Evolutionary conservation across 225 moss, liverwort and hornwort species (phyloP), one percentile per base, ranked within the genome.

Genomic region (Pseudisothecium myosuroides): DNA sequence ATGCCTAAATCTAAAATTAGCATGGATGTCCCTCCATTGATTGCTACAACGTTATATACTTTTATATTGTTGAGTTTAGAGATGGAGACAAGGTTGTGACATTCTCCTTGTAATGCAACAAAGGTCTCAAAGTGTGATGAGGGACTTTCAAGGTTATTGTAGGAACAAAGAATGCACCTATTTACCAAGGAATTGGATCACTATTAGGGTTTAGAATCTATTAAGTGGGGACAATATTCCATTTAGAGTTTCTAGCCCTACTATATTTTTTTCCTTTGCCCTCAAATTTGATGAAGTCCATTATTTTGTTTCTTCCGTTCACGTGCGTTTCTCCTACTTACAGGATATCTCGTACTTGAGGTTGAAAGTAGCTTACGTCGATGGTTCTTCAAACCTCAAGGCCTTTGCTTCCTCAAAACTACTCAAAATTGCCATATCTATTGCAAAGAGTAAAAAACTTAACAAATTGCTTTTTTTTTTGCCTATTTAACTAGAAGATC

Each of bases 331-430:
- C 3, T 41, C 0, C 9, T 41, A 41, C 1, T 41, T 41, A 8
- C 27, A 0, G 8, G 1, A 41, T 26, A 26, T 71, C 24, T 71
- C 14, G 41, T 14, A 71, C 1, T 5, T 0, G 5, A 41, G 15
- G 71, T 41, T 41, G 5, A 1, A 24, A 24, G 8, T 0, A 69
- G 7, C 22, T 22, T n/a, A n/a, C n/a, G 22, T 9, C 21, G 2
- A 5, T 22, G 4, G 31, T 0, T 4, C 5, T 2, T 5, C 4
- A 19, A 18, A 0, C 19, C 19, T 1, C 4, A 24, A 39, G 23
- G 7, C 8, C 39, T 39, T 13, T 23, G n/a, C 13, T 22, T 2
- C 7, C 8, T 12, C 4, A 14, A 26, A 26, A 14, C 1, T 8
- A 27, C 41, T 71, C 1, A 71, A 41, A 39, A 71, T 0, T 41